These are phyloP conservation scores for Chytriomyces confervae DNA, from an alignment of 192 early-diverging fungal genomes.

Conservation along the genomic window DNA sequence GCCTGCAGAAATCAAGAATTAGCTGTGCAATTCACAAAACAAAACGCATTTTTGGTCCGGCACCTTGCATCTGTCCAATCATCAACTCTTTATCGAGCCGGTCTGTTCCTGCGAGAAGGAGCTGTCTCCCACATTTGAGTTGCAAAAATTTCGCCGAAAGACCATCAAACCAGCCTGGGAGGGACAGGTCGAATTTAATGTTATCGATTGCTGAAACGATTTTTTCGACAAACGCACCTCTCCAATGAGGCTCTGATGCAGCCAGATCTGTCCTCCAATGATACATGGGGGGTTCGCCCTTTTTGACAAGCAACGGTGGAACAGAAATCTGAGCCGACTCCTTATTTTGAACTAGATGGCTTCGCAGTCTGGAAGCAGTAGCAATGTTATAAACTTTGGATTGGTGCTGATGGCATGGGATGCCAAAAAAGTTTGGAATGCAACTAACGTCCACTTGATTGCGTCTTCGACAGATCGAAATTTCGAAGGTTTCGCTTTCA, in stretches of 20 bases:
- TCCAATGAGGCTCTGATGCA: conserved; percentile 42
- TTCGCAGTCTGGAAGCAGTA: conserved; percentile 27
- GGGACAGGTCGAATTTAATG: background rate
- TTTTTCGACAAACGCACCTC: conserved; percentile 21
- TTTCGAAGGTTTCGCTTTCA: conserved; percentile 6
- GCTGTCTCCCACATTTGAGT: conserved; percentile 36
- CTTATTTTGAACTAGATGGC: conserved; percentile 23
- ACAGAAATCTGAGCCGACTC: conserved; percentile 27
- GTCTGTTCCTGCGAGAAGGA: conserved; percentile 57
- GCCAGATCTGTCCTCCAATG: conserved; percentile 43
- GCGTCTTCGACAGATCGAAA: conserved; percentile 43
- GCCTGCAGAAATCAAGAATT: conserved; percentile 6
- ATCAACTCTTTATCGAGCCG: conserved; percentile 57
- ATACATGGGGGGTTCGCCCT: conserved; percentile 13
- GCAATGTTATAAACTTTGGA: too few relatives aligned
- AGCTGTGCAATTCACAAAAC: background rate
- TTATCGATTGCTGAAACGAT: background rate
- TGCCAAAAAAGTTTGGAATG: too few relatives aligned
- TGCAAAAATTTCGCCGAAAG: conserved; percentile 51
- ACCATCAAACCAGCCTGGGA: conserved; percentile 53
- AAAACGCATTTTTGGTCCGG: background rate
- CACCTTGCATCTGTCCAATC: conserved; percentile 60
- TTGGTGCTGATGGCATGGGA: too few relatives aligned
- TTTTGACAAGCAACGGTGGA: conserved; percentile 11
- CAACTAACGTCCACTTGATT: conserved; percentile 50